These are phyloP conservation scores for Acanthamoeba healyi DNA, from an alignment of 208 protist genomes.

Conservation along the genomic window DNA sequence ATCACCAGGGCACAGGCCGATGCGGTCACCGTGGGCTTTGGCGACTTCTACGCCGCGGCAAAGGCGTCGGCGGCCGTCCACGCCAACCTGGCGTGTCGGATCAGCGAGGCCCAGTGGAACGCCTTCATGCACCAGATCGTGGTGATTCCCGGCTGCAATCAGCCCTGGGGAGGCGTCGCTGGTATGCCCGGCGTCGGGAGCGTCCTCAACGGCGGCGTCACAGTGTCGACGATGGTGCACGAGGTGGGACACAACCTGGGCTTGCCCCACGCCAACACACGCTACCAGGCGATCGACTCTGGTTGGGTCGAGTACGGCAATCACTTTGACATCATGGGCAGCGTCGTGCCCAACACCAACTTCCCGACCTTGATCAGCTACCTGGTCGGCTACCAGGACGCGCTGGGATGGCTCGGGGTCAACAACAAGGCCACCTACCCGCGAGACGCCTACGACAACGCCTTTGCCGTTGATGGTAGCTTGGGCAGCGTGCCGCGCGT, in stretches of 20 bases:
- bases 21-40: no score
- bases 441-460: neutral
- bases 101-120: no score
- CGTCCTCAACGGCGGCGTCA: neutral
- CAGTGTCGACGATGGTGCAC: neutral
- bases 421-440: conserved; percentile 10
- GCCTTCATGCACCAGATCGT: no score
- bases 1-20: neutral
- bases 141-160: no score
- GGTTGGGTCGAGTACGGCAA: neutral
- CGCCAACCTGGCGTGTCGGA: neutral
- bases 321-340: neutral
- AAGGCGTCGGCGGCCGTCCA: neutral
- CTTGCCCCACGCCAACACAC: neutral
- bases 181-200: neutral
- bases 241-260: neutral
- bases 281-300: neutral
- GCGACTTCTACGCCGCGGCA: no score
- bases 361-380: neutral
- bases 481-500: neutral
- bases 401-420: neutral
- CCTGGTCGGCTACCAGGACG: neutral
- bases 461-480: no score
- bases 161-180: neutral
- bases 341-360: no score